Conservation (phyloP, 176 grass and related monocot genomes). For the Tillandsia fasciculata region DNA sequence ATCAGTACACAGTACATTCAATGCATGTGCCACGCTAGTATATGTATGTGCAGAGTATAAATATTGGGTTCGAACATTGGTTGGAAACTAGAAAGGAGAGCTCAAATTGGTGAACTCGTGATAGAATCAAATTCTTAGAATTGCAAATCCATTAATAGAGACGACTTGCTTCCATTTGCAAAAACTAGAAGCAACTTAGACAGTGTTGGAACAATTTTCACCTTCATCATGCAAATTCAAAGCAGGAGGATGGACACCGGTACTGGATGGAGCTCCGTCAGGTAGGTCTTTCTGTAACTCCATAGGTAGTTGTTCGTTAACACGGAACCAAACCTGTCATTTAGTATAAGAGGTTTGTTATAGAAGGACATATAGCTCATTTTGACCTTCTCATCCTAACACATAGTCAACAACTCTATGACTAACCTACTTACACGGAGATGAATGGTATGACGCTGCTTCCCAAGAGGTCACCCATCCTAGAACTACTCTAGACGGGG, state of each 20-base stretch:
- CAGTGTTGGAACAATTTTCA: not conserved
- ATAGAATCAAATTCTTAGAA: too few relatives aligned
- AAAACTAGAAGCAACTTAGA: too few relatives aligned
- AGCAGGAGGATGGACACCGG: not conserved
- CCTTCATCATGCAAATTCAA: conserved; percentile 17
- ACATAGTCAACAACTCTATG: conserved; percentile 36
- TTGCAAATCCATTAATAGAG: too few relatives aligned
- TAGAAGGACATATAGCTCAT: conserved; percentile 12
- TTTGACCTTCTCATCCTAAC: not conserved
- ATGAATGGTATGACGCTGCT: conserved; percentile 16
- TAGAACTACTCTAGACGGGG: too few relatives aligned
- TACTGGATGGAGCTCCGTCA: conserved; percentile 18
- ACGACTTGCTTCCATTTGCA: too few relatives aligned
- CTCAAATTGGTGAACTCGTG: too few relatives aligned
- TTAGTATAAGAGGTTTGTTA: conserved; percentile 18
- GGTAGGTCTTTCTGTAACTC: conserved; percentile 72
- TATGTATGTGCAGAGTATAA: too few relatives aligned
- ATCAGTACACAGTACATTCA: too few relatives aligned
- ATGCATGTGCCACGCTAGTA: too few relatives aligned
- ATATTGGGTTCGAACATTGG: too few relatives aligned
- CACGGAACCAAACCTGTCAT: conserved; percentile 66
- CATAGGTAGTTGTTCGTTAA: conserved; percentile 57
- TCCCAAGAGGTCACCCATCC: too few relatives aligned
- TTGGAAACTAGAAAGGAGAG: too few relatives aligned
- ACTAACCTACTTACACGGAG: conserved; percentile 50